Percentiles rank a stretch among this genome's conserved stretches.
These are phyloP conservation scores for Kluyveromyces aestuarii DNA, from an alignment of 805 yeast species.

Conservation along the genomic window DNA sequence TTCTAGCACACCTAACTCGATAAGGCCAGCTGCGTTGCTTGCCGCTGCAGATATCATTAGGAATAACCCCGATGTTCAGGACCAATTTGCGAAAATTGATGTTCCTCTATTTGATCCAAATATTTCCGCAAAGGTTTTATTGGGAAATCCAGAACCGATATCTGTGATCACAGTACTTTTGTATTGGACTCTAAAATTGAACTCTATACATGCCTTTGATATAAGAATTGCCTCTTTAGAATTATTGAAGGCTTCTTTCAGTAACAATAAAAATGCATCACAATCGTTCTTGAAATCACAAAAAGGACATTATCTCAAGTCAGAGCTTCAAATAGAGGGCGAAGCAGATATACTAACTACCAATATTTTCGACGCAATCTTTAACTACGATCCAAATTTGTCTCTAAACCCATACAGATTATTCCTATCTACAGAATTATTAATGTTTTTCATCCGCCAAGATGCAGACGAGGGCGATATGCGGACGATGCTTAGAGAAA, in stretches of 20 bases:
- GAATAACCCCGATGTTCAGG: constrained; percentile 58
- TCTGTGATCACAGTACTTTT: constrained; percentile 71
- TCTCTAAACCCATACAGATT: constrained; percentile 76
- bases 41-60: constrained; percentile 72
- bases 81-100: constrained; percentile 67
- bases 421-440: constrained; percentile 71
- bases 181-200: constrained; percentile 72
- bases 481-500: constrained; percentile 37
- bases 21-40: constrained; percentile 60
- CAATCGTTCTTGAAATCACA: constrained; percentile 60
- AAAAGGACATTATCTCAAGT: constrained; percentile 33
- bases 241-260: constrained; percentile 60
- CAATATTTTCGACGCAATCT: constrained; percentile 60
- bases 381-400: constrained; percentile 66
- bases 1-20: constrained; percentile 48
- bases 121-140: constrained; percentile 29
- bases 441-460: constrained; percentile 45
- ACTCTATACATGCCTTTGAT: constrained; percentile 79
- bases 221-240: constrained; percentile 64
- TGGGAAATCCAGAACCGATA: constrained; percentile 28
- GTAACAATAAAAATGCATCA: constrained; percentile 54
- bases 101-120: constrained; percentile 87
- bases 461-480: constrained; percentile 39
- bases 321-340: constrained; percentile 6
- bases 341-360: constrained; percentile 9